Evolutionary conservation across 805 yeast species (phyloP).

Genomic region (Zygotorulaspora chibaensis): DNA sequence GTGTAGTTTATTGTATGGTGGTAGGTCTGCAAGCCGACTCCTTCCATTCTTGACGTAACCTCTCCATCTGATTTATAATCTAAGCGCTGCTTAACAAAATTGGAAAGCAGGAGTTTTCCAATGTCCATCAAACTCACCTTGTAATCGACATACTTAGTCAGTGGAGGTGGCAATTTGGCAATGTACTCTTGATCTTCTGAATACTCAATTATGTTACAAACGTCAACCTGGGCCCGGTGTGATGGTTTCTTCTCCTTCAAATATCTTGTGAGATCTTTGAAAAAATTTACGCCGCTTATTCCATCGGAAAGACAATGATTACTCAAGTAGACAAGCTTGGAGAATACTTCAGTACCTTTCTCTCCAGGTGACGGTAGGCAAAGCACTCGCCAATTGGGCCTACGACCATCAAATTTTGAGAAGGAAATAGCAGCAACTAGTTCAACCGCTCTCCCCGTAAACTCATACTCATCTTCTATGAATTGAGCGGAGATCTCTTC

Average conservation of each 20-base stretch:
- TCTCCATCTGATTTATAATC: constrained; percentile 15
- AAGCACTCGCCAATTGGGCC: constrained; percentile 27
- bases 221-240: background rate
- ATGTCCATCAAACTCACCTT: constrained; percentile 11
- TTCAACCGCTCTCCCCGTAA: constrained; percentile 13
- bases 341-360: background rate
- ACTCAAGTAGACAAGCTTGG: constrained; percentile 19
- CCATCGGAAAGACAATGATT: constrained; percentile 30
- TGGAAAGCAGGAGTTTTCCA: constrained; percentile 14
- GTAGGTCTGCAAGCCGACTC: constrained; percentile 9
- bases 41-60: constrained; percentile 6
- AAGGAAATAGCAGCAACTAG: constrained; percentile 15
- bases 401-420: constrained; percentile 15
- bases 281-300: constrained; percentile 20
- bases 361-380: constrained; percentile 12
- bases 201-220: constrained; percentile 14
- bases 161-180: constrained; percentile 19
- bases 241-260: constrained; percentile 5
- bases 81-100: constrained; percentile 14
- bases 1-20: constrained; percentile 15
- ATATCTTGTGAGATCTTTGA: constrained; percentile 18
- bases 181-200: constrained; percentile 12
- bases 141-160: constrained; percentile 23
- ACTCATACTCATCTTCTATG: constrained; percentile 11
- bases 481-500: constrained; percentile 11